These are phyloP conservation scores for Pontederia crassipes DNA, from an alignment of 176 grass and related monocot species.

Conservation along the genomic window DNA sequence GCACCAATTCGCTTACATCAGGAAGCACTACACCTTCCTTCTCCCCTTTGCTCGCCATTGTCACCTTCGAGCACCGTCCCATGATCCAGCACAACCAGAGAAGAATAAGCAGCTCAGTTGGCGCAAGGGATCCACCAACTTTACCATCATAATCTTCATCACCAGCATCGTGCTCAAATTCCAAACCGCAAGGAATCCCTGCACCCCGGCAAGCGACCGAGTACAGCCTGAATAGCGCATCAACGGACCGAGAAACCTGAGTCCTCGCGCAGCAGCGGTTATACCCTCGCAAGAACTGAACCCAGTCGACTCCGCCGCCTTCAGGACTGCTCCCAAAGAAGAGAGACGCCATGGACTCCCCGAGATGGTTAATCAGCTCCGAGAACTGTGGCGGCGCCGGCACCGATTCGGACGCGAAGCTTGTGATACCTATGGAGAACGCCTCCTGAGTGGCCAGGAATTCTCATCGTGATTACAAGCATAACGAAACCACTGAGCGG, in stretches of 20 bases:
- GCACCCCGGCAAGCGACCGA: slow-evolving; percentile 33
- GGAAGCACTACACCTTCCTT: slow-evolving; percentile 38
- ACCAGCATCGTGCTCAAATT: slow-evolving; percentile 34
- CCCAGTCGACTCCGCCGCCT: slow-evolving; percentile 21
- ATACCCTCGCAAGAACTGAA: slow-evolving; percentile 59
- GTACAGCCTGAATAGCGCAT: slow-evolving; percentile 49
- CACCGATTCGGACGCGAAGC: slow-evolving; percentile 31
- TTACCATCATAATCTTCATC: slow-evolving; percentile 33
- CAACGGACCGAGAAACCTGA: slow-evolving; percentile 47
- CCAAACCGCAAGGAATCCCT: slow-evolving; percentile 28
- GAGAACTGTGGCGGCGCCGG: slow-evolving; percentile 32
- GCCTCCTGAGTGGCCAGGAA: slow-evolving; percentile 9
- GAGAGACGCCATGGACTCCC: slow-evolving; percentile 44
- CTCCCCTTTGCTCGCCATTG: slow-evolving; percentile 12
- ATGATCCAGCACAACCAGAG: slow-evolving; percentile 84
- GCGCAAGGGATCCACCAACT: slow-evolving; percentile 41
- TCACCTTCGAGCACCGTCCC: slow-evolving; percentile 24
- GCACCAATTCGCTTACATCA: slow-evolving; percentile 45
- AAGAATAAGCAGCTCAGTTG: slow-evolving; percentile 41
- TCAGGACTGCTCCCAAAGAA: slow-evolving; percentile 26
- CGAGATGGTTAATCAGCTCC: slow-evolving; percentile 27
- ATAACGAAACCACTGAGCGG: background rate
- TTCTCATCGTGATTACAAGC: background rate
- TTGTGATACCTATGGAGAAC: slow-evolving; percentile 26
- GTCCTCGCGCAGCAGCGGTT: slow-evolving; percentile 72